Base-by-base conservation (phyloP, 192 early-diverging fungal genomes). In the Helicostylum pulchrum region DNA sequence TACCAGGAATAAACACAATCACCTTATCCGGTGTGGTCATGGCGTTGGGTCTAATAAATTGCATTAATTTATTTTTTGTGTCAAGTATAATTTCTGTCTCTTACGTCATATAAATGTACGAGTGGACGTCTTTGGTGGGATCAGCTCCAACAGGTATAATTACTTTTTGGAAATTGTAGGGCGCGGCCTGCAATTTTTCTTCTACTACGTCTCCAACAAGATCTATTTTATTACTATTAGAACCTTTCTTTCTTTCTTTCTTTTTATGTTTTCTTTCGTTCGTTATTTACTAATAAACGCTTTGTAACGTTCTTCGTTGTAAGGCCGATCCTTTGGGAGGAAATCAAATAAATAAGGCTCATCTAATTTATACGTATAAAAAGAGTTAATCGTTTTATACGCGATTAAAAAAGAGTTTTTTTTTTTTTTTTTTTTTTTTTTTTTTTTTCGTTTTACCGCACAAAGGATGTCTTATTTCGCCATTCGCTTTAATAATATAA, bases 261-360 rank as follows among this genome's bases (percentile, higher is more conserved):
- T 36, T 7, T 36, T 36, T 36, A 3, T 36, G 34, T 48, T 17
- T 36, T 23, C 45, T 39, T 4, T 64, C 2, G 17, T 42, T 31
- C 3, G 36, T 53, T 10, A 53, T 58, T 21, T 62, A 76, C 74
- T 42, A 17, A 67, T 67, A 56, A 76, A 70, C 3, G 55, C 68
- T 19, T 64, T 49, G 8, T 76, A 76, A 43, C 68, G 15, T 10
- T 59, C 56, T 64, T 76, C 68, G 43, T 76, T 76, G 30, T 76
- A 71, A 21, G 39, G 17, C 26, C 62, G 50, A 44, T 76, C 69
- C 8, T 64, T 71, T 34, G 39, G 30, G 6, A 61, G 21, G 26
- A 52, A 60, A 7, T 71, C 69, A 34, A 67, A 76, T 2, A 49
- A 45, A 49, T 70, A 76, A 1, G 68, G 55, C 6, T 49, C 20